Conservation (phyloP, 805 yeast species). For the Teunomyces cretensis region DNA sequence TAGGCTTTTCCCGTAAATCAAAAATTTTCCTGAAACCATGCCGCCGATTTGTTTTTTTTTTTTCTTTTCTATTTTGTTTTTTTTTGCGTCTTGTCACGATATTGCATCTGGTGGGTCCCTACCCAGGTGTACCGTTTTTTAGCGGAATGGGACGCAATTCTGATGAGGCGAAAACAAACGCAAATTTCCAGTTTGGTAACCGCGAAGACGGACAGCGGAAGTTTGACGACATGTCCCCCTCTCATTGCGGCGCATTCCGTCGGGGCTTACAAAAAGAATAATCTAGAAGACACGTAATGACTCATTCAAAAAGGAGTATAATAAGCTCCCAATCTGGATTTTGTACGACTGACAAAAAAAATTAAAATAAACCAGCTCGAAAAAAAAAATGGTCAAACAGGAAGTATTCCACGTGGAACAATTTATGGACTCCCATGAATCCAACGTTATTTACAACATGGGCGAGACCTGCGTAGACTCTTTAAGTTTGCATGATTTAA, state of each 20-base stretch:
- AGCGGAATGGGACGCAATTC: too few species aligned
- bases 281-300: neutral
- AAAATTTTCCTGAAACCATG: neutral
- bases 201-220: too few species aligned
- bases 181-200: too few species aligned
- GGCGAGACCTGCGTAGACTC: constrained; percentile 56
- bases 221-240: too few species aligned
- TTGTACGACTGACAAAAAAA: too few species aligned
- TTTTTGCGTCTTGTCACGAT: neutral
- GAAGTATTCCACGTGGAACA: constrained; percentile 51
- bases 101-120: neutral
- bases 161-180: too few species aligned
- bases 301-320: neutral
- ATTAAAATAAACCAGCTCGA: neutral
- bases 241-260: too few species aligned
- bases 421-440: constrained; percentile 53
- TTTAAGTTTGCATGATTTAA: constrained; percentile 27
- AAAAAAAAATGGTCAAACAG: constrained; percentile 38
- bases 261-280: too few species aligned
- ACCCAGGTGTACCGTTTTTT: neutral
- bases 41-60: neutral
- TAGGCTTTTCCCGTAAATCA: constrained; percentile 2
- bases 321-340: too few species aligned
- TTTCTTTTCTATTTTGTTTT: neutral
- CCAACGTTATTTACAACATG: constrained; percentile 36